phyloP scores from a whole-genome alignment of 1,139 yeast species.

The Diutina siamensis region DNA sequence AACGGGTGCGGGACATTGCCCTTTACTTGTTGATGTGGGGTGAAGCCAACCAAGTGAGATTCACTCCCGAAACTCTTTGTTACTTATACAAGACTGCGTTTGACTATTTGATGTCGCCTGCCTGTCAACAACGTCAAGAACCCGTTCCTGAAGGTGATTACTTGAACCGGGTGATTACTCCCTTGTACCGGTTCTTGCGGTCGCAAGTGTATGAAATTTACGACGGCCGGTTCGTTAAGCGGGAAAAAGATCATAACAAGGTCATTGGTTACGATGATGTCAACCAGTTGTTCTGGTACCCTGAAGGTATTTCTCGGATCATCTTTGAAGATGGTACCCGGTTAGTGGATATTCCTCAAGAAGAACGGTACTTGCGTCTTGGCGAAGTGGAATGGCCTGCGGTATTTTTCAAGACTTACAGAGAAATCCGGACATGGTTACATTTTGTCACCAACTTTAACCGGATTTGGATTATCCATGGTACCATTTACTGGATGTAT shows the following conservation, averaged over 20 bases:
- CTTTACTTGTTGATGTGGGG: slow-evolving; percentile 93
- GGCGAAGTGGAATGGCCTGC: slow-evolving; percentile 91
- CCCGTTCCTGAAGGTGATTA: slow-evolving; percentile 95
- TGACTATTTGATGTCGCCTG: slow-evolving; percentile 79
- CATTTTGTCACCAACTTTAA: slow-evolving; percentile 91
- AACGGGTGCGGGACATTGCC: slow-evolving; percentile 84
- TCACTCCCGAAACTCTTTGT: slow-evolving; percentile 86
- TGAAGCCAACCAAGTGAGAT: slow-evolving; percentile 95
- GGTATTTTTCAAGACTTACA: slow-evolving; percentile 92
- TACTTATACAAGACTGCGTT: slow-evolving; percentile 88
- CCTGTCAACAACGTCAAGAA: slow-evolving; percentile 82
- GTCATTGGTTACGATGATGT: slow-evolving; percentile 97
- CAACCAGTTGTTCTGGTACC: slow-evolving; percentile 98
- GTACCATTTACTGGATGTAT: slow-evolving; percentile 88
- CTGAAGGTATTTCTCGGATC: slow-evolving; percentile 94
- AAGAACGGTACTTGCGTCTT: slow-evolving; percentile 77
- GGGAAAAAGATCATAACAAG: slow-evolving; percentile 93
- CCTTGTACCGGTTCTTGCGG: slow-evolving; percentile 81
- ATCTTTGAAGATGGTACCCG: slow-evolving; percentile 85
- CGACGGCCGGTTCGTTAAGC: slow-evolving; percentile 92
- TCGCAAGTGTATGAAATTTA: slow-evolving; percentile 91
- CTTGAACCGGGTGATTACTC: slow-evolving; percentile 84
- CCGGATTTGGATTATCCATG: slow-evolving; percentile 95
- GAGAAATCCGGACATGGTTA: slow-evolving; percentile 97
- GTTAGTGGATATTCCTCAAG: slow-evolving; percentile 79